phyloP scores from a whole-genome alignment of 192 early-diverging fungal species.

The Linnemannia elongata region DNA sequence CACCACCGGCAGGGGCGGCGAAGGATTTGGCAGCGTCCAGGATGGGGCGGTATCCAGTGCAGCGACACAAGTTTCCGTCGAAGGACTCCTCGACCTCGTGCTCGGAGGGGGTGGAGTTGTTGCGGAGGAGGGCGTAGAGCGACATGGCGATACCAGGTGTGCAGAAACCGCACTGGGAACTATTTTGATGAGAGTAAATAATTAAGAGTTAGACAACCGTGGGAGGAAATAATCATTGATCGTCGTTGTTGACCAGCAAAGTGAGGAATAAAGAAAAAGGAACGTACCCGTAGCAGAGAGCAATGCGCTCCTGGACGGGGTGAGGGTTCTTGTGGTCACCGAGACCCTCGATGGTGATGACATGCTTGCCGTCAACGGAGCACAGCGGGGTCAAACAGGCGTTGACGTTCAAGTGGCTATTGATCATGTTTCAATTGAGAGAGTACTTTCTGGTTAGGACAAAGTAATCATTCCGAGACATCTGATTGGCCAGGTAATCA shows the following conservation, averaged over 20 bases:
- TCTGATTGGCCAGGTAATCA: not conserved
- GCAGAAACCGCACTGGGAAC: slow-evolving; percentile 92
- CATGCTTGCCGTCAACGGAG: slow-evolving; percentile 83
- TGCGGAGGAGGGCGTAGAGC: slow-evolving; percentile 81
- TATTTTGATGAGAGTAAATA: slow-evolving; percentile 14
- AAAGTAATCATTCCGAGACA: not conserved
- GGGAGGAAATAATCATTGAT: not conserved
- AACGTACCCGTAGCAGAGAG: slow-evolving; percentile 72
- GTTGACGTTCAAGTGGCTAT: slow-evolving; percentile 57
- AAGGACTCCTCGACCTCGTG: slow-evolving; percentile 87
- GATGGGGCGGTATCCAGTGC: slow-evolving; percentile 92
- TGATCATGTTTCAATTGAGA: not conserved
- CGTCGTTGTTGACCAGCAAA: too few species aligned
- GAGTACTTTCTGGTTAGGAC: not conserved
- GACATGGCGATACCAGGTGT: slow-evolving; percentile 94
- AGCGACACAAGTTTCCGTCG: slow-evolving; percentile 92
- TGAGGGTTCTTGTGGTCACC: slow-evolving; percentile 78
- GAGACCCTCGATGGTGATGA: slow-evolving; percentile 87
- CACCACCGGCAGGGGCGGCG: slow-evolving; percentile 19
- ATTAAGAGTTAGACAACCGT: not conserved
- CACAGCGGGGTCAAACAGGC: slow-evolving; percentile 81
- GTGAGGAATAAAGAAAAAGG: not conserved
- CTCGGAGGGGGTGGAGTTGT: slow-evolving; percentile 75
- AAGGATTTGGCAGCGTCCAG: slow-evolving; percentile 85
- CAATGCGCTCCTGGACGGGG: slow-evolving; percentile 82